phyloP scores from a whole-genome alignment of 805 yeast species.

The Kuraishia capsulata region DNA sequence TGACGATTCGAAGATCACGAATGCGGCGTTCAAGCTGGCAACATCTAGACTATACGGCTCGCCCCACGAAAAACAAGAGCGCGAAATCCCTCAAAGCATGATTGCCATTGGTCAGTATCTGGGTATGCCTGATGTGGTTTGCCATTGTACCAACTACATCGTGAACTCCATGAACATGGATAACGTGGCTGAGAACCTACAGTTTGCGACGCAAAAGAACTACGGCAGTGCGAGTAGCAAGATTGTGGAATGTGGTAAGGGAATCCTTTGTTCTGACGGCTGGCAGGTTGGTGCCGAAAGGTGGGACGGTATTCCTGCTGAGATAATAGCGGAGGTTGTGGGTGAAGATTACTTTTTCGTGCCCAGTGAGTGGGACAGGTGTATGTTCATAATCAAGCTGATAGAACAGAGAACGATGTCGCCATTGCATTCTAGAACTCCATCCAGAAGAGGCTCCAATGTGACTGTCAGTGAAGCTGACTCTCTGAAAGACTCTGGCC shows the following conservation, averaged over 20 bases:
- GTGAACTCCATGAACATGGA: slow-evolving; percentile 24
- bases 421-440: no score
- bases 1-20: slow-evolving; percentile 31
- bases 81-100: slow-evolving; percentile 27
- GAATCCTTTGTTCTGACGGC: slow-evolving; percentile 37
- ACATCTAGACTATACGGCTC: slow-evolving; percentile 39
- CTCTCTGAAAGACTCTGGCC: slow-evolving; percentile 1
- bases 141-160: slow-evolving; percentile 30
- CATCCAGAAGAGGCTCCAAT: background rate
- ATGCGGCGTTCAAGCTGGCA: slow-evolving; percentile 39
- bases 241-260: slow-evolving; percentile 36
- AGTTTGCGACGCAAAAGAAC: slow-evolving; percentile 32
- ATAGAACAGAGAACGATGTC: slow-evolving; percentile 25
- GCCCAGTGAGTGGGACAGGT: slow-evolving; percentile 48
- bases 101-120: slow-evolving; percentile 42
- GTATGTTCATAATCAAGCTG: slow-evolving; percentile 33
- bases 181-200: slow-evolving; percentile 26
- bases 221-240: slow-evolving; percentile 38
- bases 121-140: slow-evolving; percentile 34
- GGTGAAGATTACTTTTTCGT: slow-evolving; percentile 43
- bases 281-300: slow-evolving; percentile 34
- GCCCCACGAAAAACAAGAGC: slow-evolving; percentile 21
- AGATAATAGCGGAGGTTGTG: slow-evolving; percentile 32
- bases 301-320: slow-evolving; percentile 39
- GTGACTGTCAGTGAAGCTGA: slow-evolving; percentile 1